Base-by-base conservation (phyloP, 163 green algal genomes). In the Picocystis sp. region DNA sequence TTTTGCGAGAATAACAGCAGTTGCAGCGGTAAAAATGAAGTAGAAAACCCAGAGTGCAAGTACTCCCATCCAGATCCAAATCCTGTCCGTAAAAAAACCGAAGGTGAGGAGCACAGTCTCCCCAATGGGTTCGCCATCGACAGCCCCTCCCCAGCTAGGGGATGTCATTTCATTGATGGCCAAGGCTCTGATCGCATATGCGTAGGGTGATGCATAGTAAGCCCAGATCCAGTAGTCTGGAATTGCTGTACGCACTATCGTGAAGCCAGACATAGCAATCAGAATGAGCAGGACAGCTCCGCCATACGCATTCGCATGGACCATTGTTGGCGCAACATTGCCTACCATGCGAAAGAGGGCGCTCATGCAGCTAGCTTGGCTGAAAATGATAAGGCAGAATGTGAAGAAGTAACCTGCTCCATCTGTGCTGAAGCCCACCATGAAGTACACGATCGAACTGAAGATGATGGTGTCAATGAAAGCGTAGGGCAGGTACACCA, bases 161-260 rank as follows among this genome's bases (percentile, higher is more conserved):
- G 68, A 57, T 1, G 60, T 68, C 51, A 91, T 76, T 71, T 91
- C 81, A 57, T 89, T 91, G 60, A 86, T 69, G 3, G 66, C 61
- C 25, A 86, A 55, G 1, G 68, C 54, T 3, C 70, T 54, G 22
- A 78, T 65, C 2, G 70, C 64, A 48, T 81, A 89, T 0, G 63
- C 58, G 46, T 75, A 74, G 12, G 74, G 77, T 42, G 61, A 66
- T 43, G 76, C 43, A 60, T 64, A 77, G 58, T 81, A 81, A 33
- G 61, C 54, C 68, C 71, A 81, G 21, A 84, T 81, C 43, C 60
- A 72, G 66, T 68, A 83, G 33, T 23, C 21, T 17, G 73, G 73
- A 24, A 83, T 82, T n/a, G 57, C 5, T 55, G 48, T 34, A 51
- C 21, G 21, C 3, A 34, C 9, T 5, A 22, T 55, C 38, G 52